Evolutionary conservation across 495 filamentous ascomycete genomes (phyloP).

Genomic region (Penicillium daleae): DNA sequence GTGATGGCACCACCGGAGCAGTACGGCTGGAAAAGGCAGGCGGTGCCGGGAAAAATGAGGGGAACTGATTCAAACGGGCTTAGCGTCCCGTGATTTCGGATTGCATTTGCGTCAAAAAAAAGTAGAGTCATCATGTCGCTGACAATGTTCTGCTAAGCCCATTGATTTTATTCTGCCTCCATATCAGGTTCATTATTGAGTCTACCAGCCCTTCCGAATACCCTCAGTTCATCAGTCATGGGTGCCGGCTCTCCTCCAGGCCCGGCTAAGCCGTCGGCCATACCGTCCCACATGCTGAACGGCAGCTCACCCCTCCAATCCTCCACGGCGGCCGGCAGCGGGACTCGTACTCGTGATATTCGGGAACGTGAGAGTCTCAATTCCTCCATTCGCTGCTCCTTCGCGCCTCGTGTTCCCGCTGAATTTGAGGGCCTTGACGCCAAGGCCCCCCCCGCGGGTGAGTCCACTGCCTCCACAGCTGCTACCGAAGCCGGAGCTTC

Average conservation of each 20-base stretch:
- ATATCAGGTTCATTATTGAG: background rate
- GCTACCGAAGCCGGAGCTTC: conserved; percentile 19
- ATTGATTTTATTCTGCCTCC: conserved; percentile 2
- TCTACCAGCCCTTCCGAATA: background rate
- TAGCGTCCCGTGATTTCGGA: conserved; percentile 29
- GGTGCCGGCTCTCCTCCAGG: conserved; percentile 45
- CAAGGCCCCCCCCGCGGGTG: conserved; percentile 23
- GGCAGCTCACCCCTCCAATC: conserved; percentile 48
- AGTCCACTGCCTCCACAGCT: conserved; percentile 21
- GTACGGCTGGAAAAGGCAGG: conserved; percentile 8
- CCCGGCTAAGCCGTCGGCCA: conserved; percentile 47
- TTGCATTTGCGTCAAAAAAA: conserved; percentile 28
- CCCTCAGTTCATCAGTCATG: conserved; percentile 28
- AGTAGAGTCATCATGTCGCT: conserved; percentile 23
- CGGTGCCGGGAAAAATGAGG: conserved; percentile 24
- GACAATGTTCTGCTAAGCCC: conserved; percentile 9
- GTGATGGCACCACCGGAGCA: conserved; percentile 6
- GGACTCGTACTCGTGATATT: conserved; percentile 38
- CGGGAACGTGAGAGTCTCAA: conserved; percentile 56
- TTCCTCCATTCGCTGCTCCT: conserved; percentile 56
- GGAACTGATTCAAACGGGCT: conserved; percentile 12
- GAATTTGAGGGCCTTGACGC: conserved; percentile 38
- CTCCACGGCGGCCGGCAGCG: conserved; percentile 22
- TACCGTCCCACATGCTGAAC: conserved; percentile 54
- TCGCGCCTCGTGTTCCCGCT: conserved; percentile 45